These are phyloP conservation scores for Sporothrix globosa DNA, from an alignment of 2,329 filamentous ascomycete species.

Conservation along the genomic window DNA sequence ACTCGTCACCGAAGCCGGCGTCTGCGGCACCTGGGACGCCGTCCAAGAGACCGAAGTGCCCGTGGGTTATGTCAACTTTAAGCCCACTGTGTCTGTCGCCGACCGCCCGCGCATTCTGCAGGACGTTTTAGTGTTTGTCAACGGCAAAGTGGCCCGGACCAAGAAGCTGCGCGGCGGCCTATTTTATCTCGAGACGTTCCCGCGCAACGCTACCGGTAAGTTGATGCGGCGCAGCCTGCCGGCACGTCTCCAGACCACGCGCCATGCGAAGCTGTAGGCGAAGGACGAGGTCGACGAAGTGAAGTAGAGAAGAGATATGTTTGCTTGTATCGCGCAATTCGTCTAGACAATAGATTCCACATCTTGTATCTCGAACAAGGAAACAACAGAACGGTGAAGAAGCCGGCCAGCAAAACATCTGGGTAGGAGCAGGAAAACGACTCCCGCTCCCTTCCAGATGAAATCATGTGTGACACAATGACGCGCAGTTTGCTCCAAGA, in stretches of 20 bases:
- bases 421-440: not conserved
- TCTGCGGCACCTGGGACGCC: conserved; percentile 21
- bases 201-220: conserved; percentile 25
- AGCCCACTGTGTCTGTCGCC: not conserved
- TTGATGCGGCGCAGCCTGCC: conserved; percentile 26
- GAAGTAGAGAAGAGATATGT: no score
- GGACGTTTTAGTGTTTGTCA: not conserved
- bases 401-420: no score
- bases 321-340: no score
- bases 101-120: not conserved
- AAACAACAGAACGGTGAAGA: no score
- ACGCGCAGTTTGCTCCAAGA: not conserved
- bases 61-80: conserved; percentile 26
- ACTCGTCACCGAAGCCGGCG: conserved; percentile 22
- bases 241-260: conserved; percentile 13
- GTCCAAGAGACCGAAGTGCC: conserved; percentile 26
- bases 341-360: conserved; percentile 10
- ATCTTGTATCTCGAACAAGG: not conserved
- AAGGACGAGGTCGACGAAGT: no score
- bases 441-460: not conserved
- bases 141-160: conserved; percentile 9
- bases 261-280: conserved; percentile 8
- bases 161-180: conserved; percentile 27
- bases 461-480: not conserved
- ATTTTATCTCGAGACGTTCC: conserved; percentile 21